Conservation (phyloP, 202 grass and related monocot species). For the Elaeis oleifera region DNA sequence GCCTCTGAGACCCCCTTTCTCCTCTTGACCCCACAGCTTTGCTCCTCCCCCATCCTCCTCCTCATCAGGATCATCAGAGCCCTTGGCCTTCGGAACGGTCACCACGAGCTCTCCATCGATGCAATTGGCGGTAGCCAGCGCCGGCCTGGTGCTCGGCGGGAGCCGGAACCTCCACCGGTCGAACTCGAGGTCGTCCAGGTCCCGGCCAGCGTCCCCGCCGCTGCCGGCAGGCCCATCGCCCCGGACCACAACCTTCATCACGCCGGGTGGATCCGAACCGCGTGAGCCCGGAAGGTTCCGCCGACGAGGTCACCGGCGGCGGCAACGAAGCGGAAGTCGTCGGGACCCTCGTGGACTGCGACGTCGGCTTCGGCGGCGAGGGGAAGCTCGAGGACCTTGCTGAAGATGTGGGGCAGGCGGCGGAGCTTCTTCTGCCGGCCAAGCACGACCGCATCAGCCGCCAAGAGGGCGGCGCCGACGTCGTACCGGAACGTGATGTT, state of each 20-base stretch:
- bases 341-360: conserved; percentile 34
- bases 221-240: not conserved
- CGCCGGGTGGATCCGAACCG: conserved; percentile 47
- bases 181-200: conserved; percentile 35
- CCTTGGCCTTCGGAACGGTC: conserved; percentile 48
- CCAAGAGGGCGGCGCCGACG: not conserved
- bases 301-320: conserved; percentile 1
- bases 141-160: conserved; percentile 42
- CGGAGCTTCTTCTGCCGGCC: conserved; percentile 27
- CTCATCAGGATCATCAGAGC: too few relatives aligned
- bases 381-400: conserved; percentile 77
- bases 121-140: conserved; percentile 41
- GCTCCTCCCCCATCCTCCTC: conserved; percentile 4
- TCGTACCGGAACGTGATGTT: conserved; percentile 5
- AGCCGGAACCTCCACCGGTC: conserved; percentile 61
- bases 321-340: conserved; percentile 49
- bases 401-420: conserved; percentile 73
- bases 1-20: conserved; percentile 21
- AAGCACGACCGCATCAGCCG: not conserved
- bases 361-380: conserved; percentile 55
- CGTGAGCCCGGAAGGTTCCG: conserved; percentile 30
- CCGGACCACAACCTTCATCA: conserved; percentile 57
- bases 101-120: conserved; percentile 52
- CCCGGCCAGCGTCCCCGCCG: not conserved
- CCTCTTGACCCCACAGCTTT: conserved; percentile 8